These are phyloP conservation scores for Yamadazyma atlantica DNA, from an alignment of 1,139 yeast species.

Conservation along the genomic window DNA sequence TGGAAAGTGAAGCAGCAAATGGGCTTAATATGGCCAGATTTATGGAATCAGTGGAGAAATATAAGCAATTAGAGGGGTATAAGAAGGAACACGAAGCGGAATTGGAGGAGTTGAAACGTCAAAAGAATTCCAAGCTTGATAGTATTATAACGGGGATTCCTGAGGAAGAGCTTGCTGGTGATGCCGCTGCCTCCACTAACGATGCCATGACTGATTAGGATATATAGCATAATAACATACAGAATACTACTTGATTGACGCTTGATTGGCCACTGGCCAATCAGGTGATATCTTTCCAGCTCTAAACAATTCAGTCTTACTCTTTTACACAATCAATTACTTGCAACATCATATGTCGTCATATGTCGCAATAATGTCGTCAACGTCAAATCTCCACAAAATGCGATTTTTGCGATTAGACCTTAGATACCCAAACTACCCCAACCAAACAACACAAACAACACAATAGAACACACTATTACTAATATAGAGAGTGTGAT, in stretches of 20 bases:
- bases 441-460: no score
- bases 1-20: slow-evolving; percentile 89
- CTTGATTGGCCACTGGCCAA: no score
- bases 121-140: slow-evolving; percentile 43
- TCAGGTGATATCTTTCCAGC: no score
- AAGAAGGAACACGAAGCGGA: slow-evolving; percentile 42
- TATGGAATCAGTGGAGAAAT: slow-evolving; percentile 58
- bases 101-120: slow-evolving; percentile 33
- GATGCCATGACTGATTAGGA: slow-evolving; percentile 1
- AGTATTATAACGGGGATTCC: slow-evolving; percentile 35
- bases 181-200: neutral
- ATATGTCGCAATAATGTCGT: no score
- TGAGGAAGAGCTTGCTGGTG: neutral
- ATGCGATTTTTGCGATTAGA: neutral
- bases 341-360: no score
- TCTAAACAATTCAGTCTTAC: no score
- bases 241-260: no score
- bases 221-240: neutral
- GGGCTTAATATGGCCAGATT: slow-evolving; percentile 74
- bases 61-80: slow-evolving; percentile 40
- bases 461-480: no score
- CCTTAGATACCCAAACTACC: no score
- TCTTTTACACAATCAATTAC: no score
- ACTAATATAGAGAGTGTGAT: no score
- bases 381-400: no score